A percentile compares a stretch with the other conserved stretches of the same genome.
Evolutionary conservation across 2,329 filamentous ascomycete species (phyloP).

Genomic region (Xylaria arbuscula): DNA sequence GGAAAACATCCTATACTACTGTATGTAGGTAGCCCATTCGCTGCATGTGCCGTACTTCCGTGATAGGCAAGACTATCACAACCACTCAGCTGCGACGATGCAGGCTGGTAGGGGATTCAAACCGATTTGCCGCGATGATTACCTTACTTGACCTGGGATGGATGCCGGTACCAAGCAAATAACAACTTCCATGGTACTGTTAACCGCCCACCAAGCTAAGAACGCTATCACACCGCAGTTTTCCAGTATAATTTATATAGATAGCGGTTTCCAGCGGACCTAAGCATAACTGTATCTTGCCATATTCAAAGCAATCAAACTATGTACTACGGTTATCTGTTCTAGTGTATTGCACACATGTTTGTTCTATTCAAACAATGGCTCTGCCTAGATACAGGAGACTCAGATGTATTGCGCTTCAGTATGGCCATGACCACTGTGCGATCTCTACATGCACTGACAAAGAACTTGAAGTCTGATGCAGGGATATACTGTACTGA

Average conservation of each 20-base stretch:
- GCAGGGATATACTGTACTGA: not conserved
- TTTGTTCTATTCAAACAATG: not conserved
- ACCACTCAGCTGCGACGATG: conserved; percentile 31
- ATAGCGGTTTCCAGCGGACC: conserved; percentile 5
- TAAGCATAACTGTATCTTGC: not conserved
- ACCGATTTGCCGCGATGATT: conserved; percentile 36
- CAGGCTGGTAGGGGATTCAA: conserved; percentile 34
- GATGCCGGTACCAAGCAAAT: conserved; percentile 33
- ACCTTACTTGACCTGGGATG: conserved; percentile 24
- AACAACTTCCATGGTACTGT: conserved; percentile 27
- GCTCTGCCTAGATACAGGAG: not conserved
- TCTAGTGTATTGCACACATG: not conserved
- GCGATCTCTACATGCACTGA: not conserved
- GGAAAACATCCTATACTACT: conserved; percentile 14
- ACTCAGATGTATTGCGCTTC: not conserved
- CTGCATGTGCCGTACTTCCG: conserved; percentile 38
- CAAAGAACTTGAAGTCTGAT: conserved; percentile 4
- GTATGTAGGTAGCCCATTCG: conserved; percentile 8
- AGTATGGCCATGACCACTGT: not conserved
- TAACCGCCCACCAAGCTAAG: conserved; percentile 32
- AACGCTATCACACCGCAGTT: conserved; percentile 29
- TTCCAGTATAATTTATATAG: not conserved
- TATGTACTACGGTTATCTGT: not conserved
- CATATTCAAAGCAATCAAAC: not conserved
- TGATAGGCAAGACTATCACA: conserved; percentile 34